Evolutionary conservation across 257 asterid genomes (phyloP), one percentile per base, ranked within the genome.

Genomic region (Buddleja alternifolia): DNA sequence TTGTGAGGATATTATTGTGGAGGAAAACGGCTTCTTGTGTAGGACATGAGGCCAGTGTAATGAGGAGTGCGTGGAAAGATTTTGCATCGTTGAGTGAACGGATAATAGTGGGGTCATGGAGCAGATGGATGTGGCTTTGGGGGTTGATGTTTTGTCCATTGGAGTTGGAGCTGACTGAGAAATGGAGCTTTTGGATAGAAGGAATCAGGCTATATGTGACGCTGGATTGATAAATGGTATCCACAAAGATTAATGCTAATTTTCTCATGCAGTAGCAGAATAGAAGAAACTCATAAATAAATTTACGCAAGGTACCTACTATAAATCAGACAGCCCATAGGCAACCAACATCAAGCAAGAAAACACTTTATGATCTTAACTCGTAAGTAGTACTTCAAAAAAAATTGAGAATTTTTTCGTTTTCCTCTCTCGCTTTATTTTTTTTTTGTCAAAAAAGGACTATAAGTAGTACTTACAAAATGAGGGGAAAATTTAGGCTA

Each of bases 61-160:
- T 73, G 74, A 81, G 50, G 75, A 88, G 75, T n/a, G 88, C 96
- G 29, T 93, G 96, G 25, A 88, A 73, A 20, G 84, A 63, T 70
- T 87, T 81, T 0, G 86, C 74, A 23, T 79, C 76, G 8, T 44
- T 7, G 68, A 84, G 80, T 1, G 95, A 84, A 40, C 34, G 64
- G 68, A 84, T 72, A 69, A 63, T 62, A 34, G 79, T 17, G 64
- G 88, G 85, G 17, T 85, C 80, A 53, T 73, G 84, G 51, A 92
- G 86, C 69, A 78, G 70, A 50, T 72, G 77, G 23, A 72, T 48
- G 77, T 53, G 53, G 66, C 46, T 41, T 55, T 32, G 86, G 45
- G 63, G 80, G 63, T 80, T 75, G 79, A 75, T 69, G 53, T 37
- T 46, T 76, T 67, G 69, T 19, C 69, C 85, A 75, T 80, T 66